Conservation (phyloP, 1,139 yeast genomes). For the Magnusiomyces suaveolens region DNA sequence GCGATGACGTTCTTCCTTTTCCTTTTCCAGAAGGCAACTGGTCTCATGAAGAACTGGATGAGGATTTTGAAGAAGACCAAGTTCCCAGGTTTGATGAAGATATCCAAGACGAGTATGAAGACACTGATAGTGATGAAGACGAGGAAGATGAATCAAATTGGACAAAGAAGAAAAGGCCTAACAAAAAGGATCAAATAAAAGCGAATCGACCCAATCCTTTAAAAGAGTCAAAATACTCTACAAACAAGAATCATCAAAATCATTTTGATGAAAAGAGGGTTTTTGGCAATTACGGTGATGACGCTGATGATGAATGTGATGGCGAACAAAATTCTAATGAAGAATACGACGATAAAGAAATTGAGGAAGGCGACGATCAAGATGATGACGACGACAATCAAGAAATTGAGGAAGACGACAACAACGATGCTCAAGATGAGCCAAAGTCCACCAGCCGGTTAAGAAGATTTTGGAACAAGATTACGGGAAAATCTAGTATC, state of each 20-base stretch:
- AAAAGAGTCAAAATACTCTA: background rate
- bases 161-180: background rate
- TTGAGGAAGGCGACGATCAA: background rate
- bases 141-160: background rate
- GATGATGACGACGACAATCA: background rate
- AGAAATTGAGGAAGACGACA: background rate
- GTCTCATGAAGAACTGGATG: slow-evolving; percentile 8
- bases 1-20: slow-evolving; percentile 19
- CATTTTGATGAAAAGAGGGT: background rate
- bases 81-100: slow-evolving; percentile 1
- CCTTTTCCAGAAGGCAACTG: slow-evolving; percentile 13
- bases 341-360: background rate
- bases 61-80: slow-evolving; percentile 2
- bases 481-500: too few species aligned
- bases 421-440: background rate
- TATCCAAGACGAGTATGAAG: slow-evolving; percentile 5
- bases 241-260: background rate
- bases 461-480: background rate
- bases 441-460: background rate
- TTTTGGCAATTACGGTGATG: background rate
- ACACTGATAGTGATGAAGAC: slow-evolving; percentile 5
- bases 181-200: too few species aligned
- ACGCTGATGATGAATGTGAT: slow-evolving; percentile 4
- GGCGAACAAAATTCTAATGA: slow-evolving; percentile 4
- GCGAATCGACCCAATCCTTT: background rate